These are phyloP conservation scores for Fusarium sp. DNA, from an alignment of 2,329 filamentous ascomycete genomes.

Conservation along the genomic window DNA sequence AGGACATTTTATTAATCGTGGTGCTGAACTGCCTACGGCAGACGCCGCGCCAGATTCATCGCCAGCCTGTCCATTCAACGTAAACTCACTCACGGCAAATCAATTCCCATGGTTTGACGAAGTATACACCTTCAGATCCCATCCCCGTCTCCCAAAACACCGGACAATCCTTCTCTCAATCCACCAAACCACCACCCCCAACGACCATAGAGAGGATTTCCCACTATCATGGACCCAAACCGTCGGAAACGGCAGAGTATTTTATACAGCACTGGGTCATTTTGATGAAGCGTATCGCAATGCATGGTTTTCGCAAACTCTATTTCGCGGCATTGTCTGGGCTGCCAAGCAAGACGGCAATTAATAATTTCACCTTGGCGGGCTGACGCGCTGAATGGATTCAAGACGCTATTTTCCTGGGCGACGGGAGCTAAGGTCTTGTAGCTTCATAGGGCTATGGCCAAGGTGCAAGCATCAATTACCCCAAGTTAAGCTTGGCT, in stretches of 20 bases:
- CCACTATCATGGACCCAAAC: constrained; percentile 20
- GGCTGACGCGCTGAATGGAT: not conserved
- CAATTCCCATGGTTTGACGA: constrained; percentile 25
- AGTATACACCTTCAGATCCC: constrained; percentile 22
- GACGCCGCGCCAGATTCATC: not conserved
- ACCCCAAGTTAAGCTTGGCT: not conserved
- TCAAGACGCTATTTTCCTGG: not conserved
- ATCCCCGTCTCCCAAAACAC: not conserved
- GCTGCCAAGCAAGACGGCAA: constrained; percentile 3
- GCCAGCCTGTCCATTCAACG: not conserved
- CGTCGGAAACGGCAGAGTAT: constrained; percentile 15
- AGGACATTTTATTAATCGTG: not conserved
- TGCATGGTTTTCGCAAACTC: constrained; percentile 16
- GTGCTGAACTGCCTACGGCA: not conserved
- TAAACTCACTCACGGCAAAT: accelerated
- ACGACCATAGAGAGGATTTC: not conserved
- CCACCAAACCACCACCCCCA: not conserved
- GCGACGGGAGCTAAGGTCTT: not conserved
- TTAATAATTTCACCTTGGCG: not conserved
- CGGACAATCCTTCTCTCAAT: not conserved
- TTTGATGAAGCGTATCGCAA: constrained; percentile 26
- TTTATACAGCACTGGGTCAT: constrained; percentile 30
- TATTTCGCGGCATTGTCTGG: constrained; percentile 20
- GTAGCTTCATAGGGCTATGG: not conserved
- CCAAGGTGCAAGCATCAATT: not conserved